phyloP scores from a whole-genome alignment of 192 early-diverging fungal genomes.

The Rhizophagus prolifer region DNA sequence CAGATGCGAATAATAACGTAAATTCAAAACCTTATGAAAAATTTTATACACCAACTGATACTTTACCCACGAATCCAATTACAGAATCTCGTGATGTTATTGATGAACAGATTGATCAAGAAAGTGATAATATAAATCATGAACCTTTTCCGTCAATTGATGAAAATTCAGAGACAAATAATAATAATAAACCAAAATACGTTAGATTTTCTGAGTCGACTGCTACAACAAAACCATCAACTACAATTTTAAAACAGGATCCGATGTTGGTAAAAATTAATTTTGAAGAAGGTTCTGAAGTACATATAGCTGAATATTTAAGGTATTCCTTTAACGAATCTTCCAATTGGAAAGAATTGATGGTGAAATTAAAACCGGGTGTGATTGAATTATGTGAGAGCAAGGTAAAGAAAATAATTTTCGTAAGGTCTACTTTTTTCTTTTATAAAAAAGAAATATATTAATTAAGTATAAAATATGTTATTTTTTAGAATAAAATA shows the following conservation, averaged over 20 bases:
- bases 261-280: neutral
- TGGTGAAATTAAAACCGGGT: neutral
- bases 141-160: too few relatives aligned
- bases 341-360: neutral
- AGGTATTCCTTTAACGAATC: neutral
- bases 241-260: neutral
- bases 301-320: neutral
- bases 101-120: neutral
- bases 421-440: neutral
- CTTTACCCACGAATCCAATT: neutral
- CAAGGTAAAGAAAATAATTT: neutral
- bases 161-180: too few relatives aligned
- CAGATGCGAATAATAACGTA: neutral
- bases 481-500: neutral
- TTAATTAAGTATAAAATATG: neutral
- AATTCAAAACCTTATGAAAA: too few relatives aligned
- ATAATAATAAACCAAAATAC: neutral
- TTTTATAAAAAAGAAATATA: too few relatives aligned
- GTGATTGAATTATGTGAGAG: neutral
- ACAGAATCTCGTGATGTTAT: neutral
- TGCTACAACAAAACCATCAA: neutral
- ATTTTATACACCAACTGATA: too few relatives aligned
- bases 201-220: neutral
- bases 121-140: neutral
- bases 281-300: neutral